Conservation (phyloP, 257 asterid species). For the Anisodus tanguticus region DNA sequence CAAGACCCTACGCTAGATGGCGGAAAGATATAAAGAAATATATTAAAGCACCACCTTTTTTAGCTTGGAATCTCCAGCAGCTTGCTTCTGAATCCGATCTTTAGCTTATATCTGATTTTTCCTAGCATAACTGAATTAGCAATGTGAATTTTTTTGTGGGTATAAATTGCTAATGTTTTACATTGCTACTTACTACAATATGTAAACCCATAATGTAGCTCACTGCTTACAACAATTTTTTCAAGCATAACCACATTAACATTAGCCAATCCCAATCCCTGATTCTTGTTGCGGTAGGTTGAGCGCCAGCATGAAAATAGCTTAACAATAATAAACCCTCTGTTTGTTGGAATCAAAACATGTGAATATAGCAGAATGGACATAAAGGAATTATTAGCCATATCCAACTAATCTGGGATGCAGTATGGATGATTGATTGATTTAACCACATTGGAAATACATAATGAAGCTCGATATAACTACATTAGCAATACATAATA, state of each 20-base stretch:
- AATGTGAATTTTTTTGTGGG: background rate
- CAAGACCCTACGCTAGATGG: background rate
- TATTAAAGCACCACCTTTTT: background rate
- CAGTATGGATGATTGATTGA: slow-evolving; percentile 4
- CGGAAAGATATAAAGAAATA: slow-evolving; percentile 13
- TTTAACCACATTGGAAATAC: background rate
- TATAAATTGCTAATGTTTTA: background rate
- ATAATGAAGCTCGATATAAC: background rate
- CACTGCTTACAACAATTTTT: background rate
- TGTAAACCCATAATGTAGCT: background rate
- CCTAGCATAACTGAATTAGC: background rate
- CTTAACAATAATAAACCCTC: background rate
- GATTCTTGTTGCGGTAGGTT: background rate
- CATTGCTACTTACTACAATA: background rate
- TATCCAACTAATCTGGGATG: background rate
- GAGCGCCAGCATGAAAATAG: slow-evolving; percentile 5
- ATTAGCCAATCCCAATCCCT: background rate
- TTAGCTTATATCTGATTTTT: background rate
- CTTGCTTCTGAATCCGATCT: slow-evolving; percentile 8
- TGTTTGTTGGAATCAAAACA: background rate
- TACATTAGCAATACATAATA: background rate
- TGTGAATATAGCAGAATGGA: background rate
- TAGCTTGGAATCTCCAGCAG: background rate
- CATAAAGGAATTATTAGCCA: background rate
- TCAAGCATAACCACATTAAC: slow-evolving; percentile 18